Evolutionary conservation across 139 green algal genomes (phyloP).

Genomic region (Chlorella ohadii): DNA sequence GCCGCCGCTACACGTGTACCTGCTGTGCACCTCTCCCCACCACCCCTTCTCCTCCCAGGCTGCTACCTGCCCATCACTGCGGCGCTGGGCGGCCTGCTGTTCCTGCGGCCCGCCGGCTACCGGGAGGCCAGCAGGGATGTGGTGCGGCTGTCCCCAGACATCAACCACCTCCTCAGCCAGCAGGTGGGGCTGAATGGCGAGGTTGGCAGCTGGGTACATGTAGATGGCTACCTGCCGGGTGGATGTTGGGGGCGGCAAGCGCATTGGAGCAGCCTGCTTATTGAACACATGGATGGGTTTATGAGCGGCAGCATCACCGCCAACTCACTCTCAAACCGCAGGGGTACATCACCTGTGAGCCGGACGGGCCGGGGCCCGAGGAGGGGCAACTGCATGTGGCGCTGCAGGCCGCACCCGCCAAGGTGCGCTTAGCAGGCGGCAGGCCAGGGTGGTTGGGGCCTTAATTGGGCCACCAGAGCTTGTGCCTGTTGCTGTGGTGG

Average conservation of each 20-base stretch:
- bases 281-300: no score
- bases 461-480: no score
- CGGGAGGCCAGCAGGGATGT: slow-evolving; percentile 73
- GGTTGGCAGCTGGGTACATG: not conserved
- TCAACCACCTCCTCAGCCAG: slow-evolving; percentile 65
- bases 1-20: no score
- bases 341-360: slow-evolving; percentile 73
- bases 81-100: slow-evolving; percentile 75
- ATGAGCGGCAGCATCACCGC: no score
- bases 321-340: not conserved
- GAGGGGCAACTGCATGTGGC: slow-evolving; percentile 52
- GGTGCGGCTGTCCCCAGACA: slow-evolving; percentile 46
- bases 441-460: no score
- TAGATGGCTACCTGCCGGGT: not conserved
- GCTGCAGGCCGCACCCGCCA: slow-evolving; percentile 51
- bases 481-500: no score
- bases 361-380: slow-evolving; percentile 2
- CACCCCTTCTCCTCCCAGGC: slow-evolving; percentile 30
- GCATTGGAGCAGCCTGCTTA: no score
- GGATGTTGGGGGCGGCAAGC: no score
- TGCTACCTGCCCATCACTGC: slow-evolving; percentile 78
- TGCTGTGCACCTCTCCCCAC: not conserved
- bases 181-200: not conserved
- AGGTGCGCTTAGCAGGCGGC: no score
- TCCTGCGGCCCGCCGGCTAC: slow-evolving; percentile 64